phyloP scores from a whole-genome alignment of 2,329 filamentous ascomycete species.

The Paraphaeosphaeria sporulosa region DNA sequence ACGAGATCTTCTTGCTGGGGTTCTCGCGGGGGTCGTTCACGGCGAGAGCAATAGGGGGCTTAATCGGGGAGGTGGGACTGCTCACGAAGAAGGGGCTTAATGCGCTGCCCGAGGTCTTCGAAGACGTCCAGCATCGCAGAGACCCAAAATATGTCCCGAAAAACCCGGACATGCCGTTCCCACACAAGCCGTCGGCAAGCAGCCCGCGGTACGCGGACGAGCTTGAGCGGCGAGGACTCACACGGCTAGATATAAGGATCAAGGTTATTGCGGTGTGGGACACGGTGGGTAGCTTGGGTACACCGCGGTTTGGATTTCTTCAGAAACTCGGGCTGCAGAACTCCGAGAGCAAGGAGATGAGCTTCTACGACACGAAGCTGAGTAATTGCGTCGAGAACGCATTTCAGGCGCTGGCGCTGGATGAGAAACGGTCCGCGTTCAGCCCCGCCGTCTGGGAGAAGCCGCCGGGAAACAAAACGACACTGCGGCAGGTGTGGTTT shows the following conservation, averaged over 20 bases:
- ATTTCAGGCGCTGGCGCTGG: constrained; percentile 64
- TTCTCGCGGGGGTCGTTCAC: constrained; percentile 59
- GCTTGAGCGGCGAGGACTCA: constrained; percentile 46
- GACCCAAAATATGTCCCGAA: constrained; percentile 54
- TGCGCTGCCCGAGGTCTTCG: constrained; percentile 56
- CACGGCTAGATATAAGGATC: constrained; percentile 48
- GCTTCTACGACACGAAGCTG: constrained; percentile 59
- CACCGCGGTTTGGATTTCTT: constrained; percentile 54
- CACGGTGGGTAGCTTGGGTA: constrained; percentile 57
- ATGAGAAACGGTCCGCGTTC: constrained; percentile 61
- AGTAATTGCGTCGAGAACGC: constrained; percentile 58
- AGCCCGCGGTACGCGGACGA: constrained; percentile 55
- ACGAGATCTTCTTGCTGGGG: constrained; percentile 57
- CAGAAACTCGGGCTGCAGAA: constrained; percentile 46
- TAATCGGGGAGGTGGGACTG: constrained; percentile 56
- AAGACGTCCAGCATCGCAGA: constrained; percentile 55
- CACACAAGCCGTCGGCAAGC: constrained; percentile 54
- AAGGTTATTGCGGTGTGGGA: constrained; percentile 59
- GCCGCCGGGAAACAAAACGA: constrained; percentile 53
- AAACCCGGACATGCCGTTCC: constrained; percentile 56
- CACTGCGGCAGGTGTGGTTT: constrained; percentile 63
- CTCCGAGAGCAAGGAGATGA: constrained; percentile 47
- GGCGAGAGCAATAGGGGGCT: constrained; percentile 52
- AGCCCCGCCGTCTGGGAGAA: constrained; percentile 62
- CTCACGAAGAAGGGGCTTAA: constrained; percentile 57